A percentile compares a stretch with the other conserved stretches of the same genome.
These are phyloP conservation scores for Talaromyces proteolyticus DNA, from an alignment of 495 filamentous ascomycete species.

Conservation along the genomic window DNA sequence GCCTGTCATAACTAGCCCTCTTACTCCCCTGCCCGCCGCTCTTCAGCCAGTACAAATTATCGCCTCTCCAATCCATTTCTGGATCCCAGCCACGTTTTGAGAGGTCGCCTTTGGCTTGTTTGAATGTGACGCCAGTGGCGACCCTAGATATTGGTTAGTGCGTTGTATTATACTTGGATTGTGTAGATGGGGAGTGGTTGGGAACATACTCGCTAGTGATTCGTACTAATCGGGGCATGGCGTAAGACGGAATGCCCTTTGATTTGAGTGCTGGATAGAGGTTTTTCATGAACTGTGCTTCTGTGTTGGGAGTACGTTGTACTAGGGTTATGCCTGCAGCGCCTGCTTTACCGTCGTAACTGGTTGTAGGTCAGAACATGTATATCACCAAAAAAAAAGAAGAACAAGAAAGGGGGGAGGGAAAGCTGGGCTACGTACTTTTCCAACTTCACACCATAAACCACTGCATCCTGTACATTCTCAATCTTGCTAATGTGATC, in stretches of 20 bases:
- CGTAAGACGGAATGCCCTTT: conserved; percentile 44
- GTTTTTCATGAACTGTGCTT: conserved; percentile 25
- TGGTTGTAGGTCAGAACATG: conserved; percentile 11
- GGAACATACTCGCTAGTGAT: conserved; percentile 45
- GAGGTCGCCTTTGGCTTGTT: conserved; percentile 44
- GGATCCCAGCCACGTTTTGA: conserved; percentile 41
- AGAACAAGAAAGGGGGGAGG: background rate
- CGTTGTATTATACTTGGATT: no score
- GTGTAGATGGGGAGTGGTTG: no score
- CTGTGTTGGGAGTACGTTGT: conserved; percentile 21
- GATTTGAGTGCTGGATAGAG: conserved; percentile 36
- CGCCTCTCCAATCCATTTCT: conserved; percentile 24
- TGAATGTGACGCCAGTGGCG: conserved; percentile 44
- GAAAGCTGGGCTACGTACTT: conserved; percentile 31
- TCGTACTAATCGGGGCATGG: conserved; percentile 42
- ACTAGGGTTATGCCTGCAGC: conserved; percentile 44
- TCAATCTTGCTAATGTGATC: conserved; percentile 42
- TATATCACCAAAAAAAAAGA: background rate
- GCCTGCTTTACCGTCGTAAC: conserved; percentile 48
- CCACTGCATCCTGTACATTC: conserved; percentile 42
- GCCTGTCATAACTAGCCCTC: conserved; percentile 29
- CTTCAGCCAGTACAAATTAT: conserved; percentile 44
- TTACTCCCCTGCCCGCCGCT: background rate
- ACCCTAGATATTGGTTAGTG: conserved; percentile 24
- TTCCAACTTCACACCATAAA: conserved; percentile 42